Evolutionary conservation across 768 basidiomycete genomes (phyloP).

Genomic region (Lanmaoa pseudosensibilis): DNA sequence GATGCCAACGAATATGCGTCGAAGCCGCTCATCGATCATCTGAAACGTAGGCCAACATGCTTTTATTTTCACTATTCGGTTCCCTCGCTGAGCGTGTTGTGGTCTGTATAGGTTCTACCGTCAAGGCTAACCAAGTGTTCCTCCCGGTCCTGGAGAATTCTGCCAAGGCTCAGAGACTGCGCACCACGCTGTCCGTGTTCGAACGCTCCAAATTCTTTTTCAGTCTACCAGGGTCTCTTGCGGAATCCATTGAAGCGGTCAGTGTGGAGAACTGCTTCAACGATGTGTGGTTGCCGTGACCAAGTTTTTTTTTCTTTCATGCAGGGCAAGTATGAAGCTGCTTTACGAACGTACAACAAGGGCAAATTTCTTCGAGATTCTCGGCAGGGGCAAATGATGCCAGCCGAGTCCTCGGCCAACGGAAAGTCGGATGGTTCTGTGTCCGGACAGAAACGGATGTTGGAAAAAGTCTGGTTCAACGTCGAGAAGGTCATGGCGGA

Average conservation of each 20-base stretch:
- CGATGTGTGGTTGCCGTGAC: background rate
- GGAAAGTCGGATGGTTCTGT: slow-evolving; percentile 48
- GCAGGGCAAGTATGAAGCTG: slow-evolving; percentile 91
- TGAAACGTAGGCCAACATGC: slow-evolving; percentile 64
- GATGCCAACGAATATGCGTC: slow-evolving; percentile 80
- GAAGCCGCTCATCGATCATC: slow-evolving; percentile 73
- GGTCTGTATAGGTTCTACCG: slow-evolving; percentile 67
- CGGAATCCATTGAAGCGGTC: slow-evolving; percentile 88
- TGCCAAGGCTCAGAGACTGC: slow-evolving; percentile 88
- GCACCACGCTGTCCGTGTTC: slow-evolving; percentile 91
- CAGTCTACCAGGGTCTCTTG: slow-evolving; percentile 89
- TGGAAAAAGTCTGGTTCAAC: slow-evolving; percentile 94
- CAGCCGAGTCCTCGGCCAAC: slow-evolving; percentile 63
- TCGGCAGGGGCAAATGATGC: slow-evolving; percentile 81
- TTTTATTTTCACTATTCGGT: background rate
- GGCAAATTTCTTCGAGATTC: slow-evolving; percentile 89
- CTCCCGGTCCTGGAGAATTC: slow-evolving; percentile 95
- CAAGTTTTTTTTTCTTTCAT: background rate
- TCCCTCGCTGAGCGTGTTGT: slow-evolving; percentile 4
- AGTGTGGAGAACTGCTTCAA: slow-evolving; percentile 22
- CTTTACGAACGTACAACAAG: slow-evolving; percentile 95
- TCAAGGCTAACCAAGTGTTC: slow-evolving; percentile 94
- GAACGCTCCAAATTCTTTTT: slow-evolving; percentile 98
- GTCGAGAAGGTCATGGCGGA: slow-evolving; percentile 95
- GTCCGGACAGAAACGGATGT: slow-evolving; percentile 85